Base-by-base conservation (phyloP, 257 asterid species). In the Euphrasia confusa region DNA sequence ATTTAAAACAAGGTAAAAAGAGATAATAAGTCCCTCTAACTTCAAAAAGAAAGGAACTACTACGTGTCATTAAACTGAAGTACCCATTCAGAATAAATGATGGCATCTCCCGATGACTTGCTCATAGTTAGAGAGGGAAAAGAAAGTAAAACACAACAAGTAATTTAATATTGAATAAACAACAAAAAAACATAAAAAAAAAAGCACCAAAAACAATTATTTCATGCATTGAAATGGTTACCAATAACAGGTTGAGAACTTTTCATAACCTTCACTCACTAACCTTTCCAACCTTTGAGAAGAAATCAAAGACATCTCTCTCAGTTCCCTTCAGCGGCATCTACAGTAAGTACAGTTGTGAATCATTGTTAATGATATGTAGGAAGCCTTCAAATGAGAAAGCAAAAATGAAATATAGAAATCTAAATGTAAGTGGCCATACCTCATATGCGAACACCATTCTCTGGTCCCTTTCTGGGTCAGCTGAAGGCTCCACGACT, bases 401-500 rank as follows among this genome's bases (percentile, higher is more conserved):
- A 50, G 35, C 27, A 44, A 54, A 27, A 33, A 26, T 65, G 50
- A 53, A 10, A 37, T 58, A 47, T 30, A 35, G 8, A 15, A 63
- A 76, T 57, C 7, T 17, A 2, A 11, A 28, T 14, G 58, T 39
- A 27, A 21, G 24, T 54, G 54, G 70, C 3, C 27, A 53, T 60
- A 84, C 99, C 95, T 93, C 97, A 72, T 86, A 93, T 17, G 97
- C 99, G 71, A 93, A 93, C 72, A 93, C 99, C 54, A 97, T 93
- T 80, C 97, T 85, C 79, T 93, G 99, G 68, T 93, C 99, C 81
- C 99, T 85, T 77, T 93, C 99, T 56, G 99, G 99, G 67, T 93
- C 99, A 54, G 97, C 97, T 81, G 89, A 97, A 76, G 97, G 95
- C 77, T 93, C 99, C 56, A 64, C 80, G 3, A 85, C 80, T 77